Evolutionary conservation across 805 yeast species (phyloP).

Genomic region (Yamadazyma phyllophila): DNA sequence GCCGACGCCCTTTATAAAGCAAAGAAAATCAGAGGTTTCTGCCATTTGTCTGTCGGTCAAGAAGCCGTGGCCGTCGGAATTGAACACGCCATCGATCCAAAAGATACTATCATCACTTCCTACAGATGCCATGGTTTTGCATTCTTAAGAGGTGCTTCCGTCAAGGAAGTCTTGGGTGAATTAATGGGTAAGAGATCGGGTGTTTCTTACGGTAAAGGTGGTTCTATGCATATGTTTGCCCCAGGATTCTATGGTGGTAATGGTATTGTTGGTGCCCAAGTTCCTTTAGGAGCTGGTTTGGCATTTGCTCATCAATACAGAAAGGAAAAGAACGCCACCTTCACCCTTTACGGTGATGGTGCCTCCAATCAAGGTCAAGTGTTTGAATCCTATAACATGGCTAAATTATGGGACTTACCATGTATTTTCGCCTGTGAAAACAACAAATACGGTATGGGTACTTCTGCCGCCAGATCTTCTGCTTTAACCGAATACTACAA

Average conservation of each 20-base stretch:
- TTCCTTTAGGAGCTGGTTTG: conserved; percentile 95
- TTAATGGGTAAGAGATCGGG: conserved; percentile 96
- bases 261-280: conserved; percentile 99
- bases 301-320: conserved; percentile 98
- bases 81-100: conserved; percentile 83
- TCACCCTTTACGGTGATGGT: conserved; percentile 96
- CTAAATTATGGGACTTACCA: conserved; percentile 97
- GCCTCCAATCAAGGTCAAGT: conserved; percentile 99
- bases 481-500: conserved; percentile 96
- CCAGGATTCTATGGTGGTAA: conserved; percentile 98
- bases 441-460: conserved; percentile 99
- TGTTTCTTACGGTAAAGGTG: conserved; percentile 97
- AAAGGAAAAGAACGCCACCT: conserved; percentile 74
- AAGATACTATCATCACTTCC: conserved; percentile 91
- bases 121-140: conserved; percentile 99
- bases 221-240: conserved; percentile 98
- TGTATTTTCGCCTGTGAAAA: conserved; percentile 95
- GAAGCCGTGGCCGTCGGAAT: conserved; percentile 99
- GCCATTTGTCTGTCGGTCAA: conserved; percentile 97
- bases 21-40: conserved; percentile 97
- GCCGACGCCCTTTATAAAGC: conserved; percentile 98
- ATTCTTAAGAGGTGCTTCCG: conserved; percentile 92
- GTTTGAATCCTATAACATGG: conserved; percentile 97
- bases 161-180: conserved; percentile 88
- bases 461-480: conserved; percentile 94